phyloP scores from a whole-genome alignment of 2,329 filamentous ascomycete genomes.

The Phaeomoniella chlamydospora region DNA sequence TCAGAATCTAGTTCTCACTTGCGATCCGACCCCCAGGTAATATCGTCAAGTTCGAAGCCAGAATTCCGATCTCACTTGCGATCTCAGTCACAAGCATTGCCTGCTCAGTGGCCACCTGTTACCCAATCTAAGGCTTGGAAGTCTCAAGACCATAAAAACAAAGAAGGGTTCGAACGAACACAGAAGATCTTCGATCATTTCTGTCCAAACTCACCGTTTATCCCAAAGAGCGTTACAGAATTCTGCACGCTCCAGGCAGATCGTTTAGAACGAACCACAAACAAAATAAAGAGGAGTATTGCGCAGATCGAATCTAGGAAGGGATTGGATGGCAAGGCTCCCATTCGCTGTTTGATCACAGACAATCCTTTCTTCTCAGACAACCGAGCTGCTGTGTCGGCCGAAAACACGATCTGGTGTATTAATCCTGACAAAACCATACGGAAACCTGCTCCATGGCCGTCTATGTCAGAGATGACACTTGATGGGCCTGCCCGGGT shows the following conservation, averaged over 20 bases:
- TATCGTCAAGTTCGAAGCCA: too few species aligned
- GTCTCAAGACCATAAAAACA: not conserved
- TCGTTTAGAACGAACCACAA: slow-evolving; percentile 6
- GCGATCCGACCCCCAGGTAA: too few species aligned
- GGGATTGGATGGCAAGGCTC: not conserved
- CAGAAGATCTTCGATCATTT: slow-evolving; percentile 1
- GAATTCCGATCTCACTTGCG: not conserved
- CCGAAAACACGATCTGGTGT: slow-evolving; percentile 15
- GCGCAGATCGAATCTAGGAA: slow-evolving; percentile 3
- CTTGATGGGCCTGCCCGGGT: not conserved
- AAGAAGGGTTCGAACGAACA: not conserved
- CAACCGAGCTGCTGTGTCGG: slow-evolving; percentile 12
- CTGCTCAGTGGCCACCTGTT: not conserved
- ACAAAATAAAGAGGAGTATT: slow-evolving; percentile 5
- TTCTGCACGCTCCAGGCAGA: slow-evolving; percentile 12
- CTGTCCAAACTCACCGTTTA: not conserved
- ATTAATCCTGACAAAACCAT: slow-evolving; percentile 3
- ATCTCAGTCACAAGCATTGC: not conserved
- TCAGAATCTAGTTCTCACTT: too few species aligned
- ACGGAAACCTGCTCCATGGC: not conserved
- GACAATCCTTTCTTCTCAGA: slow-evolving; percentile 12
- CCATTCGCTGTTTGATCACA: slow-evolving; percentile 7
- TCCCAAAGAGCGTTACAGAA: slow-evolving; percentile 3
- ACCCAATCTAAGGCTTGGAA: slow-evolving; percentile 2
- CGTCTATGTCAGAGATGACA: not conserved